Evolutionary conservation across 2,329 filamentous ascomycete genomes (phyloP).

Genomic region (Penicillium sp.): DNA sequence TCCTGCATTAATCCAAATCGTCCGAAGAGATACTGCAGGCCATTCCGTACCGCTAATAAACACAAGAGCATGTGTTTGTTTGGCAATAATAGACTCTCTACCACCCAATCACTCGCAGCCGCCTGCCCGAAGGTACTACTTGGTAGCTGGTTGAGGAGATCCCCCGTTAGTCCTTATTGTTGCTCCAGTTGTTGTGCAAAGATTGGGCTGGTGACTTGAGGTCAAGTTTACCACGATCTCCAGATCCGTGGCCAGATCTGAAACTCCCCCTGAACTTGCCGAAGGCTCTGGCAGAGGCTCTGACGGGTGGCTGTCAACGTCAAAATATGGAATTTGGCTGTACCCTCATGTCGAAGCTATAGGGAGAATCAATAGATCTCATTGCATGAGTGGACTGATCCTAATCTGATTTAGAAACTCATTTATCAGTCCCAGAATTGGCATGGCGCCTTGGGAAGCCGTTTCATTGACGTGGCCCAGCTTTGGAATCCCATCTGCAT

Average conservation of each 20-base stretch:
- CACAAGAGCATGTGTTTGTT: no score
- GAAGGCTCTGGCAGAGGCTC: not conserved
- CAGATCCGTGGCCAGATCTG: not conserved
- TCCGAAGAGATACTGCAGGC: no score
- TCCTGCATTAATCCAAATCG: no score
- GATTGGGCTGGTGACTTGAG: not conserved
- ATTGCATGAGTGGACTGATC: no score
- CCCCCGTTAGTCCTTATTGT: not conserved
- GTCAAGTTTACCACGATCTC: not conserved
- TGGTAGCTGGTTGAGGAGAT: not conserved
- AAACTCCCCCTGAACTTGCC: not conserved
- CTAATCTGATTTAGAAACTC: no score
- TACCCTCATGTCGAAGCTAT: no score
- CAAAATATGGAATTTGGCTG: not conserved
- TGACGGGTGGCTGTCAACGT: not conserved
- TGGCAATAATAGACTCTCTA: no score
- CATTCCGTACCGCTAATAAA: no score
- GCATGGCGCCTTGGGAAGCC: no score
- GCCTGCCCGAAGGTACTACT: not conserved
- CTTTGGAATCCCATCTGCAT: not conserved
- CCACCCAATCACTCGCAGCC: not conserved
- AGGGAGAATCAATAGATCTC: no score
- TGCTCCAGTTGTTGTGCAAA: not conserved
- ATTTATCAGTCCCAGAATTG: no score
- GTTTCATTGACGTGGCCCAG: no score